Evolutionary conservation across 1,284 basidiomycete species (phyloP), one percentile per base, ranked within the genome.

Genomic region (Earliella scabrosa): DNA sequence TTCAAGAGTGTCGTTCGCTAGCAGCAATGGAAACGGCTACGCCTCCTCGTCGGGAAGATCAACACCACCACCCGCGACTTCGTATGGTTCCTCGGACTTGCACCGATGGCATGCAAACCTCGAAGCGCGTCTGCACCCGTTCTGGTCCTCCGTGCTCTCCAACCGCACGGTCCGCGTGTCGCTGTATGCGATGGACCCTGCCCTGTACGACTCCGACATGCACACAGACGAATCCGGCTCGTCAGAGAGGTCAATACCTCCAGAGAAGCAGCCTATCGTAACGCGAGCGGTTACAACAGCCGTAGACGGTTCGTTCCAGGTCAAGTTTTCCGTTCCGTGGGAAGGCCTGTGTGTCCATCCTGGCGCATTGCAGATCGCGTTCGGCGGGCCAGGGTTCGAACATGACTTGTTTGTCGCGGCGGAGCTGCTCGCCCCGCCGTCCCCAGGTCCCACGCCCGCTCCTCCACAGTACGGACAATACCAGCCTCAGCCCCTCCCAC

Each of bases 121-220:
- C 4, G 89, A 93, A 67, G 71, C 77, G 7, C 85, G 93, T 1
- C 73, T 95, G 21, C 83, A 82, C 44, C 85, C 88, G 0, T 94
- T 95, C 72, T 94, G 88, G 89, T 82, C 86, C 1, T 84, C 86
- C 9, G 82, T 82, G 0, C 74, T 93, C 0, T 66, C 85, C 14
- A 77, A 81, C n/a, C 80, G 89, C 24, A 77, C 70, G 1, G 72
- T 92, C 3, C 80, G 81, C 11, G 59, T 93, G 6, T 76, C 81
- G 16, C 61, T 92, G 11, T 87, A 80, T 60, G 74, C 80, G 3
- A 71, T 75, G 8, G 63, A 70, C 18, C 72, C 77, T 5, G 45
- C 59, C 1, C 32, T 61, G 11, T 57, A 56, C 27, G 63, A 66
- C 35, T 40, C 43, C 26, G 58, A 52, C 34, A 47, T 57, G 47